These are phyloP conservation scores for Boletales sp. DNA, from an alignment of 768 basidiomycete species.

Conservation along the genomic window DNA sequence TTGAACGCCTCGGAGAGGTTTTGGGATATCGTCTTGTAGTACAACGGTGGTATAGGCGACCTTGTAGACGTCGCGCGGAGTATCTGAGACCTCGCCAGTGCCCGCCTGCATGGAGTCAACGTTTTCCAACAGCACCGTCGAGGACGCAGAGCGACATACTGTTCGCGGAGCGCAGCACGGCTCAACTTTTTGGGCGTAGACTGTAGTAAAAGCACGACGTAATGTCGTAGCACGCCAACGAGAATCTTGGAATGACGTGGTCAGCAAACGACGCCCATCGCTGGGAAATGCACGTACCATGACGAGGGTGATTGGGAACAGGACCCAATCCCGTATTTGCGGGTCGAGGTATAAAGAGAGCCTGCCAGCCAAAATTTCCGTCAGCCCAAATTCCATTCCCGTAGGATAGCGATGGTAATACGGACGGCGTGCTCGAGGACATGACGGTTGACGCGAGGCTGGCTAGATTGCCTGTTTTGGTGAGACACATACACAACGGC, in stretches of 20 bases:
- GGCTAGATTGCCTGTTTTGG: constrained; percentile 24
- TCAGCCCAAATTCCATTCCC: constrained; percentile 9
- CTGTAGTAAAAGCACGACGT: constrained; percentile 84
- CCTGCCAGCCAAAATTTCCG: constrained; percentile 21
- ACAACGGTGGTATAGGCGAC: constrained; percentile 74
- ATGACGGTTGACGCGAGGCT: constrained; percentile 27
- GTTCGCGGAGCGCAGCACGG: constrained; percentile 81
- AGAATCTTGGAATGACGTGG: constrained; percentile 56
- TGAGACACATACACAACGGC: neutral
- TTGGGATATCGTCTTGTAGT: constrained; percentile 73
- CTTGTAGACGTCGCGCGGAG: constrained; percentile 76
- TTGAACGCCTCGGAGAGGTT: constrained; percentile 69
- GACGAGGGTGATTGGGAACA: constrained; percentile 95
- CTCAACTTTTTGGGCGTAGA: constrained; percentile 78
- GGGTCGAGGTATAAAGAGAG: constrained; percentile 80
- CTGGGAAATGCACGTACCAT: constrained; percentile 59
- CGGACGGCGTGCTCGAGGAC: constrained; percentile 32
- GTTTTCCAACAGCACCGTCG: neutral
- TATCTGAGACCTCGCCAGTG: constrained; percentile 77
- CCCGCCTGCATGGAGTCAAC: constrained; percentile 47
- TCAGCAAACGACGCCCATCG: neutral
- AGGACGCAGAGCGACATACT: constrained; percentile 53
- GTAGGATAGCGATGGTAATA: constrained; percentile 3
- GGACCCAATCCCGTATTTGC: constrained; percentile 90
- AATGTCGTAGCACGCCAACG: constrained; percentile 89